A percentile compares a stretch with the other conserved stretches of the same genome.
Conservation (phyloP, 2,329 filamentous ascomycete species). For the Hypoxylon sp. region DNA sequence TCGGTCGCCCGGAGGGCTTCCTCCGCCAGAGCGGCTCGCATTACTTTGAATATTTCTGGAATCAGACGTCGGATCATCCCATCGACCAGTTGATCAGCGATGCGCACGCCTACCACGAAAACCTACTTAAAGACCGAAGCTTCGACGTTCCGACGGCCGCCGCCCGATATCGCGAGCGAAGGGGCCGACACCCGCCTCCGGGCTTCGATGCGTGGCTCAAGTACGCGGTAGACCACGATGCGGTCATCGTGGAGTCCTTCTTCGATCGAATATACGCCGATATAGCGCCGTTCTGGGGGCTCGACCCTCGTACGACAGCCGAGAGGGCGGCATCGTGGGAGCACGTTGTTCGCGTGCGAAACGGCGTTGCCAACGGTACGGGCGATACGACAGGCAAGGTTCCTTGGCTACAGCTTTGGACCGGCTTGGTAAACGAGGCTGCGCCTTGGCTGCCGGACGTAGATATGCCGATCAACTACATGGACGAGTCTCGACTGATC, state of each 20-base stretch:
- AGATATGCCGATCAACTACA: constrained; percentile 65
- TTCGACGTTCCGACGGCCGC: constrained; percentile 64
- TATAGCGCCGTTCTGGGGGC: constrained; percentile 69
- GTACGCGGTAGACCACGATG: constrained; percentile 63
- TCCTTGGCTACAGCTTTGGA: constrained; percentile 62
- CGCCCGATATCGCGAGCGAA: constrained; percentile 64
- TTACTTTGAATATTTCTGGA: constrained; percentile 46
- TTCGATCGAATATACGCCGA: constrained; percentile 75
- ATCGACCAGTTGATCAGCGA: constrained; percentile 63
- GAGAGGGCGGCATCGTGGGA: constrained; percentile 58
- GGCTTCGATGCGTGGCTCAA: constrained; percentile 72
- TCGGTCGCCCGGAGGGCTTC: constrained; percentile 41
- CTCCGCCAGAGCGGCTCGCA: constrained; percentile 33
- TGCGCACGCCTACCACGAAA: constrained; percentile 58
- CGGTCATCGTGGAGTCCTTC: constrained; percentile 71
- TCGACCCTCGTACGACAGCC: constrained; percentile 58
- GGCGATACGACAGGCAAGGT: constrained; percentile 57
- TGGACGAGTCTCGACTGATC: constrained; percentile 65
- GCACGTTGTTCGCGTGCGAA: constrained; percentile 61
- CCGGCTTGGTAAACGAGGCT: constrained; percentile 63
- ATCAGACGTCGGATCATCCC: constrained; percentile 55
- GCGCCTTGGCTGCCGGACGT: constrained; percentile 64
- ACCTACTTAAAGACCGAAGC: constrained; percentile 59
- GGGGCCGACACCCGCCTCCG: constrained; percentile 71
- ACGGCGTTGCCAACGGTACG: constrained; percentile 55